phyloP scores from a whole-genome alignment of 1,139 yeast genomes.

The Yamadazyma epiphylla region DNA sequence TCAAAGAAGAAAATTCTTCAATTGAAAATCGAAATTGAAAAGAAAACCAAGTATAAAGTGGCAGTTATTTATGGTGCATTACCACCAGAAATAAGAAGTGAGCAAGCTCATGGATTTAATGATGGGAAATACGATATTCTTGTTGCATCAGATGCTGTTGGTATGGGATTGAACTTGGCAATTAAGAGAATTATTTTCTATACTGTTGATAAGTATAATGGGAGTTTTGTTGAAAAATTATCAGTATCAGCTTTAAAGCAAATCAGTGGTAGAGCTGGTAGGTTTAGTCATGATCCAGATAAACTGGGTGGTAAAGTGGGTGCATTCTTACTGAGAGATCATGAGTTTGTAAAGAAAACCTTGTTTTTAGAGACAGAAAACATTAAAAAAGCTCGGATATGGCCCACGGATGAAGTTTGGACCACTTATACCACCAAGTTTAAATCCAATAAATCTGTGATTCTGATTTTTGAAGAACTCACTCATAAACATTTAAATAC shows the following conservation, averaged over 20 bases:
- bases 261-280: conserved; percentile 95
- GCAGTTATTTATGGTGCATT: conserved; percentile 94
- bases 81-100: conserved; percentile 91
- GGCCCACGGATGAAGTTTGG: conserved; percentile 73
- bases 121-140: conserved; percentile 69
- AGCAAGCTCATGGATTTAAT: conserved; percentile 79
- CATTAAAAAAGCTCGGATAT: conserved; percentile 53
- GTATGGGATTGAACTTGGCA: conserved; percentile 91
- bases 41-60: conserved; percentile 58
- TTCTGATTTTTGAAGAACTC: conserved; percentile 45
- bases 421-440: conserved; percentile 52
- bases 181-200: conserved; percentile 79
- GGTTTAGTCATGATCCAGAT: conserved; percentile 46
- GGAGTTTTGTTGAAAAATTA: conserved; percentile 44
- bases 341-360: conserved; percentile 38
- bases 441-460: conserved; percentile 42
- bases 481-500: conserved; percentile 16
- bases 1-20: conserved; percentile 68
- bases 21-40: conserved; percentile 63
- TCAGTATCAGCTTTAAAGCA: conserved; percentile 74
- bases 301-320: conserved; percentile 59
- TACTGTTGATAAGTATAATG: conserved; percentile 67
- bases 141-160: conserved; percentile 95
- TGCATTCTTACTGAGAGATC: conserved; percentile 43
- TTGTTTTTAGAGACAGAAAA: conserved; percentile 45